Base-by-base conservation (phyloP, 306 rosid species). In the Trifolium fragiferum region DNA sequence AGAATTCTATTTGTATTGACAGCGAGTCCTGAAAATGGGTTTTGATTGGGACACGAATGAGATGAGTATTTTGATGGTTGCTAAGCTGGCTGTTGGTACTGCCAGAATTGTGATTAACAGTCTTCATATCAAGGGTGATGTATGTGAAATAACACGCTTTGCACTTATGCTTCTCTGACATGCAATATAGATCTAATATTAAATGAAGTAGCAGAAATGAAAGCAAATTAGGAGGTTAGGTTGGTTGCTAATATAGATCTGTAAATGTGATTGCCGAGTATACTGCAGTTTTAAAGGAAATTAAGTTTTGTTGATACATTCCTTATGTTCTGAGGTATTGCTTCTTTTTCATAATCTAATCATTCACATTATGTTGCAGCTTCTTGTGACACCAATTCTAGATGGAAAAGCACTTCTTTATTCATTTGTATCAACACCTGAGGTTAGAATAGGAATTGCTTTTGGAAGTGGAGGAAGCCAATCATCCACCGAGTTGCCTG, bases 391-490 rank as follows among this genome's bases (percentile, higher is more conserved):
- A 79, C 99, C 99, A 7, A 80, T 95, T 77, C 84, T 95, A 74
- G 87, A 87, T 53, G 99, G 99, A 78, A 92, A 80, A 83, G 93
- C 88, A 18, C 76, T 95, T 78, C 50, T 92, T 71, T 95, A 89
- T 86, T 92, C 99, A 37, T 92, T 95, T 79, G 77, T 92, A 51
- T 86, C 92, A 7, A 77, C 81, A 72, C 99, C 99, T 66, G 98
- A 90, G 83, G 93, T 95, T 81, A 84, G 97, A 83, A 82, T 92
- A 71, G 99, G 98, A 70, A 66, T 95, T 74, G 99, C 97, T 78
- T 92, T 95, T 82, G 99, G 99, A 79, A 95, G 99, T 37, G 98
- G 97, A 33, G 96, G 93, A 73, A 91, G 98, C 87, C 98, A 95
- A 65, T 82, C 98, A 18, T 93, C 96, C 74, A 95, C 99, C 2